Percentiles rank a stretch among this genome's conserved stretches.
Evolutionary conservation across 768 basidiomycete species (phyloP).

Genomic region (Boletus sp.): DNA sequence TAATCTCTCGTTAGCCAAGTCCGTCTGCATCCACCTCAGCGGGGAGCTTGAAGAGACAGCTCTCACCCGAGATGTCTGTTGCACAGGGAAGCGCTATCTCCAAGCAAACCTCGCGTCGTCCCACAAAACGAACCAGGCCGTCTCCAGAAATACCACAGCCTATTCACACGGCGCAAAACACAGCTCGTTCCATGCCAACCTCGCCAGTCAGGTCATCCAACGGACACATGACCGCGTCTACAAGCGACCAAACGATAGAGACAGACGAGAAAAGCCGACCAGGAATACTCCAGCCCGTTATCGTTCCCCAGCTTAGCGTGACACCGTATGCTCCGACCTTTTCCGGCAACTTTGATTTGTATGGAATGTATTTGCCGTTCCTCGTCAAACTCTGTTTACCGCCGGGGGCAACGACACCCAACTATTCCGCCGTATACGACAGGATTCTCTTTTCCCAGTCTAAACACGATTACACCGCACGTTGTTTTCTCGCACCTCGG

Average conservation of each 20-base stretch:
- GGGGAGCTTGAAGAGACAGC: conserved; percentile 21
- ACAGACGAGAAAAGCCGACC: neutral
- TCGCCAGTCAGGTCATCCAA: conserved; percentile 10
- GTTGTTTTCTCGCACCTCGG: conserved; percentile 24
- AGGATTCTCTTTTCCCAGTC: conserved; percentile 37
- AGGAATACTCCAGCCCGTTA: conserved; percentile 4
- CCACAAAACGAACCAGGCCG: conserved; percentile 16
- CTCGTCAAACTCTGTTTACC: conserved; percentile 34
- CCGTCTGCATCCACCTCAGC: conserved; percentile 16
- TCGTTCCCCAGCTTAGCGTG: conserved; percentile 5
- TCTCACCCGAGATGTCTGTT: conserved; percentile 16
- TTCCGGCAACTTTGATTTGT: conserved; percentile 39
- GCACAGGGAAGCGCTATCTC: neutral
- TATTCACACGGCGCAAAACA: conserved; percentile 3
- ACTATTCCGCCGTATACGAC: conserved; percentile 33
- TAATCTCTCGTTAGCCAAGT: conserved; percentile 3
- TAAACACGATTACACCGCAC: conserved; percentile 36
- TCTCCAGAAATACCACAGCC: conserved; percentile 11
- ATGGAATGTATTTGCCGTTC: conserved; percentile 38
- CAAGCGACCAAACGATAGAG: neutral
- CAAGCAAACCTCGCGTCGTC: conserved; percentile 11
- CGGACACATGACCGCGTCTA: neutral
- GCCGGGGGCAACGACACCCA: conserved; percentile 20
- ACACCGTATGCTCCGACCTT: conserved; percentile 12
- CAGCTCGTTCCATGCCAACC: neutral